Evolutionary conservation across 768 basidiomycete genomes (phyloP), one percentile per base, ranked within the genome.

Genomic region (Xerocomus potaroensis): DNA sequence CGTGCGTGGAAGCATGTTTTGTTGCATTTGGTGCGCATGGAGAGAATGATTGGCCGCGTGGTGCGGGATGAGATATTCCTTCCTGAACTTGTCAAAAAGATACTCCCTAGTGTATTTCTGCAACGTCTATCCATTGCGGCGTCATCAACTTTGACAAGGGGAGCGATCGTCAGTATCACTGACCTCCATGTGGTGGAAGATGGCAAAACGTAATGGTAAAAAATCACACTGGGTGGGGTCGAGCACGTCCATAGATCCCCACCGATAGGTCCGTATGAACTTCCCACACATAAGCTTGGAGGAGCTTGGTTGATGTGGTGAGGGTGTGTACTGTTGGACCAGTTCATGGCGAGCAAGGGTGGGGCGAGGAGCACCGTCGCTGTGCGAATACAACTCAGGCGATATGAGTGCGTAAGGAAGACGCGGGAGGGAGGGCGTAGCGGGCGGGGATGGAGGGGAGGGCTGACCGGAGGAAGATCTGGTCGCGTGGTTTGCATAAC

Each of bases 171-270:
- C 43, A 53, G 47, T 26, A 45, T 41, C 50, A 61, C 77, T 64
- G 71, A 91, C 91, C 78, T 87, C 81, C 84, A 92, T 87, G 64
- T 90, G 87, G 61, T 88, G 87, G 61, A 92, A 84, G 53, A 95
- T 79, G 39, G 87, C 88, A 24, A 77, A 75, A 47, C 88, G 81
- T 47, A 95, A 77, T 31, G 80, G 66, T 27, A 83, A 58, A 65
- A 94, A 93, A 66, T 95, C 92, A 59, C 81, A 84, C 57, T 94
- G 91, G 31, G 66, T 75, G 16, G 78, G 75, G 65, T 93, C 85
- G 56, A 91, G 71, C 37, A 89, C 84, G 61, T 91, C 86, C 56
- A 93, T 73, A 54, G 70, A 75, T 22, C 91, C 91, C 91, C 91
- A 94, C 38, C 89, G 79, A 66, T 88, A 92, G 54, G 65, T 75